Conservation (phyloP, 2,329 filamentous ascomycete species). For the Colletotrichum incanum region DNA sequence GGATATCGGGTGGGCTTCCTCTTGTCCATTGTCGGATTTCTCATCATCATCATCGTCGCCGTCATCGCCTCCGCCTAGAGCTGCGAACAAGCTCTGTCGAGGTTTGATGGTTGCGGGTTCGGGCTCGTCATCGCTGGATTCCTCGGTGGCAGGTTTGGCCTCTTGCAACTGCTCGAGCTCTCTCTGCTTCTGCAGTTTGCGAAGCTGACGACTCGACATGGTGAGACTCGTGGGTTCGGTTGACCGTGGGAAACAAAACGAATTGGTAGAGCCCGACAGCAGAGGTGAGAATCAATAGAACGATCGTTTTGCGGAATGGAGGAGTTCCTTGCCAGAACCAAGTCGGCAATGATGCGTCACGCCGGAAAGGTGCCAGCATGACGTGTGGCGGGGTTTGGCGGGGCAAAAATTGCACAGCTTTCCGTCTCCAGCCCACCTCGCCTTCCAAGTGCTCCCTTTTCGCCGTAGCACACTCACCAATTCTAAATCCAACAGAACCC, state of each 20-base stretch:
- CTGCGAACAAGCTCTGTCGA: constrained; percentile 66
- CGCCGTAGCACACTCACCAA: neutral
- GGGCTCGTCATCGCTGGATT: constrained; percentile 50
- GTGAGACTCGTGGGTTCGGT: constrained; percentile 28
- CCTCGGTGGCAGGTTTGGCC: constrained; percentile 50
- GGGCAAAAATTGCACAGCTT: constrained; percentile 28
- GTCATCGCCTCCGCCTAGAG: constrained; percentile 62
- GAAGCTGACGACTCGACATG: constrained; percentile 69
- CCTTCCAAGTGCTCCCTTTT: neutral
- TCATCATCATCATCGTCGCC: constrained; percentile 55
- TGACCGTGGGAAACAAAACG: neutral
- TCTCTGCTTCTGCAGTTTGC: constrained; percentile 67
- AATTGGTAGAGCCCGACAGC: neutral
- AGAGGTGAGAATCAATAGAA: neutral
- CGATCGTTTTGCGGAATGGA: neutral
- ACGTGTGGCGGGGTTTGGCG: constrained; percentile 44
- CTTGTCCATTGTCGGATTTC: constrained; percentile 51
- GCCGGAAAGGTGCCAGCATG: constrained; percentile 34
- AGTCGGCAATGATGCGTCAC: constrained; percentile 38
- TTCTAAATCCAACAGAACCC: too few species aligned
- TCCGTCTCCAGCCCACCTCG: neutral
- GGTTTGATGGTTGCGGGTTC: constrained; percentile 55
- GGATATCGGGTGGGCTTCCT: constrained; percentile 41
- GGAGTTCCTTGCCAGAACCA: neutral
- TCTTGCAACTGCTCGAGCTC: constrained; percentile 56